A percentile compares a stretch with the other conserved stretches of the same genome.
These are phyloP conservation scores for Boehmeria nivea DNA, from an alignment of 306 rosid genomes.

Conservation along the genomic window DNA sequence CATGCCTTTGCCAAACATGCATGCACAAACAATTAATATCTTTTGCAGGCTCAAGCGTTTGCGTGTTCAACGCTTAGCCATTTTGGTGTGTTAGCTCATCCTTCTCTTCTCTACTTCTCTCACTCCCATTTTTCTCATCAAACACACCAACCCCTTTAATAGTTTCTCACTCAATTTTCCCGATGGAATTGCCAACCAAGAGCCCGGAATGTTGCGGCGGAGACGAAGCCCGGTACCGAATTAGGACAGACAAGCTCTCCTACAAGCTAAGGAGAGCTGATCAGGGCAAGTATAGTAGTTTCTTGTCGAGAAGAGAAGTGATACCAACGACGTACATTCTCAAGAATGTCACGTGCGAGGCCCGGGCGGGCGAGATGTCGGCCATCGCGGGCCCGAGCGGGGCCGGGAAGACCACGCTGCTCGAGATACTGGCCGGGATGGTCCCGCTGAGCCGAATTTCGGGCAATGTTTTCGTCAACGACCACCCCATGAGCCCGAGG, in stretches of 20 bases:
- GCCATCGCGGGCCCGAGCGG: slow-evolving; percentile 53
- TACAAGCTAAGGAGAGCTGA: slow-evolving; percentile 22
- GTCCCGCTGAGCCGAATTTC: slow-evolving; percentile 21
- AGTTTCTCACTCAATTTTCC: neutral
- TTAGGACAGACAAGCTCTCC: slow-evolving; percentile 32
- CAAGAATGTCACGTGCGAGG: slow-evolving; percentile 42
- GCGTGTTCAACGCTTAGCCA: slow-evolving; percentile 17
- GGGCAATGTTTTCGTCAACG: slow-evolving; percentile 37
- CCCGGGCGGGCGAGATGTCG: slow-evolving; percentile 34
- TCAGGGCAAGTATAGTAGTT: slow-evolving; percentile 7
- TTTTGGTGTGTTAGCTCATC: slow-evolving; percentile 14
- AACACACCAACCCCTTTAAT: neutral
- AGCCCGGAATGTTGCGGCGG: neutral
- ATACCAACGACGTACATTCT: slow-evolving; percentile 19
- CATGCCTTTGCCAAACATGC: neutral
- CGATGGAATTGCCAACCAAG: slow-evolving; percentile 19
- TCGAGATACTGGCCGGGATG: slow-evolving; percentile 40
- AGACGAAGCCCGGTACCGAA: slow-evolving; percentile 10
- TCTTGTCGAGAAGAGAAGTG: slow-evolving; percentile 16
- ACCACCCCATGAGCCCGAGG: slow-evolving; percentile 30
- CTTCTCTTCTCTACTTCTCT: neutral
- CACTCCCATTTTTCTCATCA: neutral
- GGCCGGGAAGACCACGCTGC: slow-evolving; percentile 41
- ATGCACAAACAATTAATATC: slow-evolving; percentile 2
- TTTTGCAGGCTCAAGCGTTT: too few species aligned